These are phyloP conservation scores for Otatea glauca DNA, from an alignment of 176 grass and related monocot species.

Conservation along the genomic window DNA sequence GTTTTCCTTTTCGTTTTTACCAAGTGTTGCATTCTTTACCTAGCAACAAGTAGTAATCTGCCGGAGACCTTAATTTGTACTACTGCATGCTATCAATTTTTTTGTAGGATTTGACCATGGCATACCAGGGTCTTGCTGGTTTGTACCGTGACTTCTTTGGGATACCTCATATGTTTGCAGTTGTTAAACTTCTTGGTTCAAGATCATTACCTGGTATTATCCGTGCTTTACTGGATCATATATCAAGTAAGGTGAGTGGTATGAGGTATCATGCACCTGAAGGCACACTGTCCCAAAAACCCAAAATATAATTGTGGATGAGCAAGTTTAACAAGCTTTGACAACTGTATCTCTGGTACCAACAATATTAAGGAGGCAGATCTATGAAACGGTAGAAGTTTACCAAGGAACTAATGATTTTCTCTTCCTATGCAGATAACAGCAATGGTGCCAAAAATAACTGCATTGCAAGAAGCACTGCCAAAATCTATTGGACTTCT, in stretches of 20 bases:
- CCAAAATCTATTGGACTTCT: conserved; percentile 94
- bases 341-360: conserved; percentile 21
- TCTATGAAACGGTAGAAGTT: not conserved
- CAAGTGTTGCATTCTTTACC: conserved; percentile 13
- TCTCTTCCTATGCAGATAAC: conserved; percentile 72
- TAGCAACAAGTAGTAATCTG: conserved; percentile 18
- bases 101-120: conserved; percentile 89
- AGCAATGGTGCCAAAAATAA: conserved; percentile 84
- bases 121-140: conserved; percentile 75
- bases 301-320: not conserved
- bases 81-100: conserved; percentile 23
- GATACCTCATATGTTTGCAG: conserved; percentile 95
- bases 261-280: conserved; percentile 33
- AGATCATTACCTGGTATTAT: conserved; percentile 97
- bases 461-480: conserved; percentile 84
- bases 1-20: conserved; percentile 1
- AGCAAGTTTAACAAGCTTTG: not conserved
- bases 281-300: conserved; percentile 26
- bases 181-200: conserved; percentile 90
- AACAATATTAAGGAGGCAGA: conserved; percentile 12
- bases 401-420: conserved; percentile 36
- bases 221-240: conserved; percentile 92
- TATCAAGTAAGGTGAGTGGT: conserved; percentile 88
- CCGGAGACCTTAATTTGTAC: conserved; percentile 15
- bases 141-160: conserved; percentile 95